These are phyloP conservation scores for Cudoniella acicularis DNA, from an alignment of 495 filamentous ascomycete species.

Conservation along the genomic window DNA sequence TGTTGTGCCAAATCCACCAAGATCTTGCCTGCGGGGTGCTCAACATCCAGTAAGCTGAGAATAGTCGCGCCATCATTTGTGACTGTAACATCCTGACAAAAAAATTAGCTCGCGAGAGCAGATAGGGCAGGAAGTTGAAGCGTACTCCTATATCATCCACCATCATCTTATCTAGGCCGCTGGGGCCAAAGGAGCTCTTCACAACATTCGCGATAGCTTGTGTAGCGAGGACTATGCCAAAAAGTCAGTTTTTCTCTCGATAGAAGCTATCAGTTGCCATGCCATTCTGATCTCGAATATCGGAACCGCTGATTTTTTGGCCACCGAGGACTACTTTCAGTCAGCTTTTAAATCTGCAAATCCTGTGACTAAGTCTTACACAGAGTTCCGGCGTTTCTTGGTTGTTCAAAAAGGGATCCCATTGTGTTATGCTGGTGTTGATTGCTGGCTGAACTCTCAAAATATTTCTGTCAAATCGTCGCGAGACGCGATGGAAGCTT, in stretches of 20 bases:
- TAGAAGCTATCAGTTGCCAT: conserved; percentile 26
- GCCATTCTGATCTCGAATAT: conserved; percentile 96
- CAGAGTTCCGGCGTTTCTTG: conserved; percentile 80
- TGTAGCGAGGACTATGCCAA: conserved; percentile 74
- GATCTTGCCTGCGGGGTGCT: conserved; percentile 98
- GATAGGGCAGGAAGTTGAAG: conserved; percentile 16
- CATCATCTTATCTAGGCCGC: conserved; percentile 99
- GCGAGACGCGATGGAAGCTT: neutral
- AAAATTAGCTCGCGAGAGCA: conserved; percentile 26
- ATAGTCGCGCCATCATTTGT: conserved; percentile 99
- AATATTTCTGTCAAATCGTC: conserved; percentile 3
- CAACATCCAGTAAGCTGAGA: conserved; percentile 87
- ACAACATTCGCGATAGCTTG: conserved; percentile 98
- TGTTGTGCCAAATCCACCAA: conserved; percentile 96
- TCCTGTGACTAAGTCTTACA: conserved; percentile 45
- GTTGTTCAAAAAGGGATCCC: conserved; percentile 86
- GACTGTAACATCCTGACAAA: conserved; percentile 97
- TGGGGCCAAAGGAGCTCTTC: conserved; percentile 96
- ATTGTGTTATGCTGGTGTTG: conserved; percentile 43
- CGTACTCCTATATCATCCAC: conserved; percentile 97
- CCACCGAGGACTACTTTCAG: conserved; percentile 72
- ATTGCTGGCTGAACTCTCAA: conserved; percentile 5
- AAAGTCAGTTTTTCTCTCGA: conserved; percentile 25
- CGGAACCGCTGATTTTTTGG: conserved; percentile 89
- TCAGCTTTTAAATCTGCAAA: conserved; percentile 9